Base-by-base conservation (phyloP, 306 rosid genomes). In the Fragaria ananassa region DNA sequence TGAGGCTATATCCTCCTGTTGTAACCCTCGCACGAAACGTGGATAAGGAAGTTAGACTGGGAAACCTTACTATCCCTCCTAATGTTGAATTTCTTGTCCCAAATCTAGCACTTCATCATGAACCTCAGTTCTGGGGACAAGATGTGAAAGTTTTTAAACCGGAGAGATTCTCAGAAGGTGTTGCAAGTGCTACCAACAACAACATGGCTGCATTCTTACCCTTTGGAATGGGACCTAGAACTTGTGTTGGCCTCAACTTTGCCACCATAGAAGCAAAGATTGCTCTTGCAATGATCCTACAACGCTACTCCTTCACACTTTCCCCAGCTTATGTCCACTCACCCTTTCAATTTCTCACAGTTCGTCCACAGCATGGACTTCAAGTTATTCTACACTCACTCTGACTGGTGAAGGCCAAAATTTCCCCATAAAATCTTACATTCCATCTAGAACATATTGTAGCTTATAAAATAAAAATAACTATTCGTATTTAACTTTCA, bases 81-180 rank as follows among this genome's bases (percentile, higher is more conserved):
- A 47, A 69, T 35, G 45, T 80, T 1, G 42, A 31, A 23, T 9
- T 80, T 41, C 1, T 1, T 37, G 37, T 80, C 1, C 41, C 80
- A 25, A 54, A 11, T 49, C 10, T 80, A 23, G 70, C 58, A 14
- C 17, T 75, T 58, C 80, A 80, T 1, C 72, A 75, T 69, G 80
- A 80, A 11, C 72, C 80, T 46, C 23, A 74, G 49, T 21, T 75
- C 31, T 80, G 80, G 83, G 83, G 83, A 44, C 65, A 69, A 39
- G 75, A 80, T 65, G 79, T 51, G 13, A 34, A 47, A 45, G 31
- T 10, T 45, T 80, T 80, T 45, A 80, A 61, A 23, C 83, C 83
- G 25, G 67, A 75, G 76, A 67, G 83, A 42, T 75, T 80, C 18
- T 68, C 76, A 0, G 58, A 75, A 34, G 80, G 83, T 21, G 57